Base-by-base conservation (phyloP, 2,329 filamentous ascomycete species). In the Fusarium aywerte region DNA sequence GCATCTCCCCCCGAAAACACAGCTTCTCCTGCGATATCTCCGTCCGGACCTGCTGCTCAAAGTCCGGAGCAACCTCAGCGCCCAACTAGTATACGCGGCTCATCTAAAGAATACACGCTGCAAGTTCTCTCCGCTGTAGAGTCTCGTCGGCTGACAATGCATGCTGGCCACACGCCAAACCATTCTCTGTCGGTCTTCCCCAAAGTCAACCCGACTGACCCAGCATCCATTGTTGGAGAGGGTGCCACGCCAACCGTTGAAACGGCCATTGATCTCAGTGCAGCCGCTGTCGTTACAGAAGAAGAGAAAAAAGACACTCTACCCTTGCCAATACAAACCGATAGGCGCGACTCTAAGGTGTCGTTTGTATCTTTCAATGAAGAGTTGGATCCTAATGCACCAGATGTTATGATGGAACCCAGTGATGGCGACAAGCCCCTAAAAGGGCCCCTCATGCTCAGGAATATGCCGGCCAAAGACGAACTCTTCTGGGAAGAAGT, bases 91-190 rank as follows among this genome's bases (percentile, higher is more conserved):
- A 35, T 43, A 18, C 72, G 74, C 13, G 51, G 64, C 3, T 76
- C 76, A 3, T 77, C 80, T 6, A 81, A 80, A 51, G 78, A 80
- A 33, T 76, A 80, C 50, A 83, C 83, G 4, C 74, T 83, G 50
- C 77, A 83, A 63, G 79, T 80, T 10, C 76, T 87, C 33, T 79
- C 78, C 23, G 83, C 82, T 9, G 79, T 82, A 7, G 85, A 84
- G 69, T 79, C 80, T 40, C 79, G 78, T 47, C 81, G 87, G 42
- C 81, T 88, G 38, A 87, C 82, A 1, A 85, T 89, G 82, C 84
- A 89, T 73, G 87, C 87, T 20, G 87, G 87, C 2, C 87, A 89
- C 74, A 89, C 87, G 3, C 87, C 87, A 8, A 88, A 82, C 49
- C 86, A 88, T 72, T 87, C 85, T 1, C 77, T 87, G 12, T 87